Conservation (phyloP, 345 rosid species). For the Citrus hindsii region DNA sequence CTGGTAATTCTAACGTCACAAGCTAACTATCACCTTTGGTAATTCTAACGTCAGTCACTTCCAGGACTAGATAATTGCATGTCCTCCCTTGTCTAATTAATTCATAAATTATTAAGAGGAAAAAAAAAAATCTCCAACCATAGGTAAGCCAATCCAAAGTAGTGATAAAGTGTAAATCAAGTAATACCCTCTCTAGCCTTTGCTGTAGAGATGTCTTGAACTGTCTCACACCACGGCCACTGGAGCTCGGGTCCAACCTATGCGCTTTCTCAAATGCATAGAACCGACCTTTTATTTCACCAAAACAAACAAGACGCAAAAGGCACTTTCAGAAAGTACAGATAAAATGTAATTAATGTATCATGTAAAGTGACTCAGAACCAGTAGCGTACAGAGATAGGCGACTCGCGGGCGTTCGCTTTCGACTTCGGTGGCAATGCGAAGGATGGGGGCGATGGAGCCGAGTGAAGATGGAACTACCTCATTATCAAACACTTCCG, state of each 20-base stretch:
- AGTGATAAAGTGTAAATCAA: neutral
- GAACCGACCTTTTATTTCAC: constrained; percentile 53
- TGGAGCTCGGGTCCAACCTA: constrained; percentile 65
- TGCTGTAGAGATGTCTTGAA: constrained; percentile 78
- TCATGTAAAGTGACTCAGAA: no score
- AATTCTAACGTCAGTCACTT: no score
- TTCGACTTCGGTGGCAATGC: constrained; percentile 83
- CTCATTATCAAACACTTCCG: constrained; percentile 92
- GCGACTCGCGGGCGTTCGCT: constrained; percentile 96
- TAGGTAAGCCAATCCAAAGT: neutral
- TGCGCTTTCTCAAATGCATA: constrained; percentile 94
- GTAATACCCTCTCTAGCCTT: constrained; percentile 71
- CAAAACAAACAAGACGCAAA: neutral
- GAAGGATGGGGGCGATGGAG: constrained; percentile 81
- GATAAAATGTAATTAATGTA: no score
- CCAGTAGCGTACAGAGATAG: constrained; percentile 63
- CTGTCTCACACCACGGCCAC: constrained; percentile 84
- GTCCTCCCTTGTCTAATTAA: no score
- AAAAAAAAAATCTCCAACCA: neutral
- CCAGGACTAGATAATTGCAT: no score
- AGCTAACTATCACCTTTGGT: no score
- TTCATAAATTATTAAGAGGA: no score
- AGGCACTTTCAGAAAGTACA: neutral
- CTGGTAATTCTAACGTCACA: no score
- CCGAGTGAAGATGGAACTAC: constrained; percentile 91